Evolutionary conservation across 2,329 filamentous ascomycete species (phyloP), one percentile per base, ranked within the genome.

Genomic region (Calonectria hawksworthii): DNA sequence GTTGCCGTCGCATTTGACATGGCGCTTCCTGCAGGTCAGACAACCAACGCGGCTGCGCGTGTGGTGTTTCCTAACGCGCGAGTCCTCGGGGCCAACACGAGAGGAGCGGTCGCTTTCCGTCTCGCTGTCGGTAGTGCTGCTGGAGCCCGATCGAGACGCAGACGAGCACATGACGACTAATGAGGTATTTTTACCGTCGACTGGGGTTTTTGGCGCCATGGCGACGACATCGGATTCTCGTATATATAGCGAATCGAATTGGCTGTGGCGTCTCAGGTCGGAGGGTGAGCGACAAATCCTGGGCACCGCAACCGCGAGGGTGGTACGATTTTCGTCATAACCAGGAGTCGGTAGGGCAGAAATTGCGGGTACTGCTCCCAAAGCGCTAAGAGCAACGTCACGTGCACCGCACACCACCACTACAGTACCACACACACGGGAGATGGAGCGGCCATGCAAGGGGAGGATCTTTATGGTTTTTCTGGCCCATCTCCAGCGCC

Each of bases 41-140:
- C 77, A 80, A 0, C 78, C 78, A 1, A 76, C 76, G n/a, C 78
- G 76, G 50, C 78, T 80, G 7, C 78, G 75, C 4, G 75, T 75
- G 32, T 78, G 72, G 11, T 66, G 26, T 9, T 65, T 74, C 11
- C 75, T 30, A 2, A 65, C 61, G 23, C 56, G 56, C 34, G 56
- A 23, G 21, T 63, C 56, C n/a, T 63, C 56, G 8, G 56, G 4
- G 21, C 26, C 56, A 28, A 23, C 56, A 34, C n/a, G n/a, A 11
- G n/a, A n/a, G 21, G 34, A 23, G 4, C 36, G 26, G 23, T 41
- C 36, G 56, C 23, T 41, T 4, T 56, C 52, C 18, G 28, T 56
- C 11, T 34, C 52, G 3, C 52, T 34, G 3, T 41, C 36, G 10
- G 32, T n/a, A 1, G 13, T 34, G 34, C 56, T 38, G n/a, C 13